Evolutionary conservation across 805 yeast genomes (phyloP).

Genomic region (Lachancea dasiensis): DNA sequence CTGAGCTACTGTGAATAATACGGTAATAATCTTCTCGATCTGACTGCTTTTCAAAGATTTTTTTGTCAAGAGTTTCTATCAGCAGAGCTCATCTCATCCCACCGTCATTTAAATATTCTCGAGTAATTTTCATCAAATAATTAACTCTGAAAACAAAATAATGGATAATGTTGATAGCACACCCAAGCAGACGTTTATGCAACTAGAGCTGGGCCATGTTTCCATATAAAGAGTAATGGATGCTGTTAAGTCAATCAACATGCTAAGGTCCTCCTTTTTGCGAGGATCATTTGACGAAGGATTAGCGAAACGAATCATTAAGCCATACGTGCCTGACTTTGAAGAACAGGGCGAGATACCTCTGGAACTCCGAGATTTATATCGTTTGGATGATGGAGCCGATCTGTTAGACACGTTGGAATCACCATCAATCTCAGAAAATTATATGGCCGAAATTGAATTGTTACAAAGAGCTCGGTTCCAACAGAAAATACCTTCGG

Average conservation of each 20-base stretch:
- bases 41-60: not conserved
- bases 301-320: slow-evolving; percentile 27
- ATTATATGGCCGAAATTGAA: slow-evolving; percentile 6
- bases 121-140: not conserved
- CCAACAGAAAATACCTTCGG: slow-evolving; percentile 5
- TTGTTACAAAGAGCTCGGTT: slow-evolving; percentile 3
- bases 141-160: too few relatives aligned
- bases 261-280: slow-evolving; percentile 28
- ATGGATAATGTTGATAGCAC: too few relatives aligned
- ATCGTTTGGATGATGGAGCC: slow-evolving; percentile 1
- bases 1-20: not conserved
- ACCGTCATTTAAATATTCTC: too few relatives aligned
- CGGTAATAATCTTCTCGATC: not conserved
- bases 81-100: too few relatives aligned
- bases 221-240: slow-evolving; percentile 20
- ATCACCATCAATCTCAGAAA: slow-evolving; percentile 29
- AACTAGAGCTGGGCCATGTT: slow-evolving; percentile 1
- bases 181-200: too few relatives aligned
- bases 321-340: slow-evolving; percentile 17
- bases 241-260: slow-evolving; percentile 22
- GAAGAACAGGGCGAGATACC: slow-evolving; percentile 4
- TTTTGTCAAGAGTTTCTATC: too few relatives aligned
- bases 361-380: not conserved
- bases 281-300: slow-evolving; percentile 26
- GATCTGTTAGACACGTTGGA: slow-evolving; percentile 11